phyloP scores from a whole-genome alignment of 225 moss, liverwort and hornwort species.

The Thuidium tamariscinum region DNA sequence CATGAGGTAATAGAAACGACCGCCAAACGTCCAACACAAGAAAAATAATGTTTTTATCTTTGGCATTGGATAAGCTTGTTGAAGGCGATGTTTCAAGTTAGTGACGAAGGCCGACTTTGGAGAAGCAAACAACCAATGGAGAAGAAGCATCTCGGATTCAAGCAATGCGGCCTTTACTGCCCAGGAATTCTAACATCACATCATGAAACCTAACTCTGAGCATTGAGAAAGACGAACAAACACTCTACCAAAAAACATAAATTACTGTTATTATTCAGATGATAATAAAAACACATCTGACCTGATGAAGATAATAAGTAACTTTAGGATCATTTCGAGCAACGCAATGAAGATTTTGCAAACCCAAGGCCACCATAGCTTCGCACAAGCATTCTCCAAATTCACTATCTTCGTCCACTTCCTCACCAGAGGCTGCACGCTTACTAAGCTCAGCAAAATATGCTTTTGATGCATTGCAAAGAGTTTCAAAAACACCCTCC shows the following conservation, averaged over 20 bases:
- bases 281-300: conserved; percentile 1
- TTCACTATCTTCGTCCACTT: conserved; percentile 48
- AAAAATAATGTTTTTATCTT: background rate
- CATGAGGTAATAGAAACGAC: background rate
- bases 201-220: background rate
- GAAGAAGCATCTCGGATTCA: background rate
- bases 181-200: background rate
- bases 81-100: background rate
- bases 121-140: background rate
- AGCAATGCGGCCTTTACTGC: background rate
- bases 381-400: conserved; percentile 93
- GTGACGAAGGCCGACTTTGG: background rate
- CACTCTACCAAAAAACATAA: background rate
- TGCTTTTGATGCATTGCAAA: conserved; percentile 58
- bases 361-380: conserved; percentile 92
- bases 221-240: background rate
- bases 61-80: background rate
- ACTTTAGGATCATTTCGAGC: conserved; percentile 56
- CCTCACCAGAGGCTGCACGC: conserved; percentile 23
- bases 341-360: conserved; percentile 79
- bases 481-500: conserved; percentile 69
- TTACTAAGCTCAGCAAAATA: conserved; percentile 50
- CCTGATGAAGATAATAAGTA: conserved; percentile 63
- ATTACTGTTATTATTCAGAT: background rate
- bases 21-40: background rate